A percentile compares a stretch with the other conserved stretches of the same genome.
Conservation (phyloP, 169 alveolate genomes). For the Plasmodium gonderi region DNA sequence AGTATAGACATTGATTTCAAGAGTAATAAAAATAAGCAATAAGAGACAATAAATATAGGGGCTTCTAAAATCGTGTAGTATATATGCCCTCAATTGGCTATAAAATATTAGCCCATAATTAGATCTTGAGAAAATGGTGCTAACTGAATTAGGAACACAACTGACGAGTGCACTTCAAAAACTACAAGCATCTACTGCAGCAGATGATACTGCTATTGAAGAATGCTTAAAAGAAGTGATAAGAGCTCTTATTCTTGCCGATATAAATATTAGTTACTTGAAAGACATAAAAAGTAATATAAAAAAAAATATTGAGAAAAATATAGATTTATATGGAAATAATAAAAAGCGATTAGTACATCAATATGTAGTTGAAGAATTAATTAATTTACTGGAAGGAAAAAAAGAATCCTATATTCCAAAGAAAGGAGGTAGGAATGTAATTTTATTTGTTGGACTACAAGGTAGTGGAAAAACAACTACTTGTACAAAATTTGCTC, state of each 20-base stretch:
- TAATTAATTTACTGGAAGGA: constrained; percentile 94
- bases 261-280: constrained; percentile 94
- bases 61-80: no score
- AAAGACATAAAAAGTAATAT: constrained; percentile 92
- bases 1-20: no score
- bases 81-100: background rate
- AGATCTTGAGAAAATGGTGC: constrained; percentile 90
- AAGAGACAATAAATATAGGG: no score
- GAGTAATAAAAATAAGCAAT: no score
- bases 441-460: constrained; percentile 99
- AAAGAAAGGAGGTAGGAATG: constrained; percentile 94
- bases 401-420: constrained; percentile 93
- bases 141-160: constrained; percentile 96
- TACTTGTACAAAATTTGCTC: constrained; percentile 98
- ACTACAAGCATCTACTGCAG: constrained; percentile 92
- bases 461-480: constrained; percentile 99
- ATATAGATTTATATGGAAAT: constrained; percentile 86
- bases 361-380: constrained; percentile 87
- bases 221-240: constrained; percentile 92
- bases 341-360: constrained; percentile 87
- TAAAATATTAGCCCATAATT: background rate
- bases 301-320: constrained; percentile 85
- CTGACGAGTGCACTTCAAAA: constrained; percentile 94
- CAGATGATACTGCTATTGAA: constrained; percentile 94
- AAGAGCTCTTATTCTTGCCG: constrained; percentile 94